phyloP scores from a whole-genome alignment of 1,284 basidiomycete genomes.

The Marasmius fiardii region DNA sequence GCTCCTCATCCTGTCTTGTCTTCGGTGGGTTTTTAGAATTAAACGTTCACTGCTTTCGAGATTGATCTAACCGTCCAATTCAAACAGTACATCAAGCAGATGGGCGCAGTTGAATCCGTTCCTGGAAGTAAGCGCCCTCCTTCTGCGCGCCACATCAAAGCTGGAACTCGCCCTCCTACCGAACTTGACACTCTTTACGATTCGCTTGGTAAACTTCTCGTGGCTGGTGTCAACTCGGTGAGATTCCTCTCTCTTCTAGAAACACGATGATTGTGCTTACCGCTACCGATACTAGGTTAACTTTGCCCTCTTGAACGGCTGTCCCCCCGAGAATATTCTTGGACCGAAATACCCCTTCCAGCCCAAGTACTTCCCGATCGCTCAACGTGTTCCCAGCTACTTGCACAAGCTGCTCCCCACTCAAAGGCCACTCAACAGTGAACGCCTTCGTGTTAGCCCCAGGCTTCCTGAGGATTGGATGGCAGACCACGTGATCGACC shows the following conservation, averaged over 20 bases:
- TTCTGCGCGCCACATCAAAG: slow-evolving; percentile 1
- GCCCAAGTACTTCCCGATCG: background rate
- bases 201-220: background rate
- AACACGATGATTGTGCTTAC: background rate
- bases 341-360: slow-evolving; percentile 3
- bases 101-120: slow-evolving; percentile 1
- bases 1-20: slow-evolving; percentile 7
- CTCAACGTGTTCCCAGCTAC: background rate
- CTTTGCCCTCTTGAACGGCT: slow-evolving; percentile 1
- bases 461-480: slow-evolving; percentile 1
- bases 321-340: background rate
- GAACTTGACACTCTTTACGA: slow-evolving; percentile 1
- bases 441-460: background rate
- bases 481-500: slow-evolving; percentile 1
- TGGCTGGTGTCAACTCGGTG: background rate
- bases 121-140: slow-evolving; percentile 1
- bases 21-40: background rate
- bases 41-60: background rate
- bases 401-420: background rate
- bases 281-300: background rate
- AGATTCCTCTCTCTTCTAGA: background rate
- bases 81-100: background rate
- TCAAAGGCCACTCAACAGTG: slow-evolving; percentile 2
- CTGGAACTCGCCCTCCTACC: background rate
- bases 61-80: background rate